phyloP scores from a whole-genome alignment of 2,329 filamentous ascomycete genomes.

The Juglanconis sp. region DNA sequence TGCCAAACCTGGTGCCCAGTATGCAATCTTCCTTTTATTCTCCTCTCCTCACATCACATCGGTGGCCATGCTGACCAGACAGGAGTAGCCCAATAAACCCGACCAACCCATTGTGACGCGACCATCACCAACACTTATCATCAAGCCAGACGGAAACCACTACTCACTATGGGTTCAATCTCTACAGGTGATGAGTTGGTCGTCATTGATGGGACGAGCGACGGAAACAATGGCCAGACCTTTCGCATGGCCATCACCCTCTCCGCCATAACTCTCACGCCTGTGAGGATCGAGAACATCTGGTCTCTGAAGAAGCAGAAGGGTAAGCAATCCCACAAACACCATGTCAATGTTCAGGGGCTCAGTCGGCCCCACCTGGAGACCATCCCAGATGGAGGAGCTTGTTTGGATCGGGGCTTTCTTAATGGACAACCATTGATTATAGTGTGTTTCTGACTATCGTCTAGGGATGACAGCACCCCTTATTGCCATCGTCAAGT shows the following conservation, averaged over 20 bases:
- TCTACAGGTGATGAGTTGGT: slow-evolving; percentile 26
- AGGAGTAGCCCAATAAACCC: neutral
- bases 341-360: too few relatives aligned
- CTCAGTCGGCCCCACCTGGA: too few relatives aligned
- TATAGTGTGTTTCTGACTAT: neutral
- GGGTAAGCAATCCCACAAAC: slow-evolving; percentile 8
- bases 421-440: too few relatives aligned
- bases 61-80: neutral
- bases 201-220: slow-evolving; percentile 52
- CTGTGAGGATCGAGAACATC: slow-evolving; percentile 52
- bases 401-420: too few relatives aligned
- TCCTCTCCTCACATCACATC: neutral
- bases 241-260: slow-evolving; percentile 54
- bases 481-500: slow-evolving; percentile 54
- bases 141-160: neutral
- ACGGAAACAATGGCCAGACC: slow-evolving; percentile 61
- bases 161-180: slow-evolving; percentile 3
- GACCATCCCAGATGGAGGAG: too few relatives aligned
- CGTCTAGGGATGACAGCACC: slow-evolving; percentile 55
- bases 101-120: neutral
- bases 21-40: neutral
- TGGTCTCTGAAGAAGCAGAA: slow-evolving; percentile 46
- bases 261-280: slow-evolving; percentile 51
- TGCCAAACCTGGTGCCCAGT: neutral
- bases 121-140: neutral